A percentile compares a stretch with the other conserved stretches of the same genome.
These are phyloP conservation scores for Fonsecaea pedrosoi DNA, from an alignment of 2,329 filamentous ascomycete genomes.

Conservation along the genomic window DNA sequence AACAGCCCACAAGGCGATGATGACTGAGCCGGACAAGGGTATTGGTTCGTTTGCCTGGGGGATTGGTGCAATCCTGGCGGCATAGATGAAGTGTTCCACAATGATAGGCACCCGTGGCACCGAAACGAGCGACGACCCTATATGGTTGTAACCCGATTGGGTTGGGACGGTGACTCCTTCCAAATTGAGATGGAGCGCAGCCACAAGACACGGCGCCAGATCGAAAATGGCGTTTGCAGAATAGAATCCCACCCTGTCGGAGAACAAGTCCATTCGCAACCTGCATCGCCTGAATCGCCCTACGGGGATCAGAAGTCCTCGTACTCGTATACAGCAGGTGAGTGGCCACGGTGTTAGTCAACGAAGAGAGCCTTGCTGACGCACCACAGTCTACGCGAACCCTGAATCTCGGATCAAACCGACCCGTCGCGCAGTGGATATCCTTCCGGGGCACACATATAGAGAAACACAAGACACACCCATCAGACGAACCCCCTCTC, in stretches of 20 bases:
- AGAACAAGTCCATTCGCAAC: not conserved
- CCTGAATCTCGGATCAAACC: not conserved
- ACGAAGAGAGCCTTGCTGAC: not conserved
- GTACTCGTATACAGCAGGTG: not conserved
- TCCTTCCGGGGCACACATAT: not conserved
- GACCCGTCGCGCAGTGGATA: not conserved
- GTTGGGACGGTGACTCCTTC: not conserved
- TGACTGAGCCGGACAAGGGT: not conserved
- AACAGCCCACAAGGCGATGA: not conserved
- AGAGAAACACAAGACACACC: not conserved
- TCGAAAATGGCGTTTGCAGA: not conserved
- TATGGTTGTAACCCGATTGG: not conserved
- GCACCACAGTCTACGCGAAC: not conserved
- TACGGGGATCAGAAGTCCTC: not conserved
- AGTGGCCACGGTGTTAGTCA: not conserved
- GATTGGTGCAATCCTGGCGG: no score
- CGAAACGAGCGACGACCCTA: not conserved
- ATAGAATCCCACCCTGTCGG: not conserved
- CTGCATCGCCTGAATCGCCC: no score
- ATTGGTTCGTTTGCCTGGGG: not conserved
- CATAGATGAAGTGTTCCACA: not conserved
- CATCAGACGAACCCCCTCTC: no score
- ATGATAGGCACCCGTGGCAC: not conserved
- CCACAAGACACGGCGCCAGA: not conserved
- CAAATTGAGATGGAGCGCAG: not conserved